Evolutionary conservation across 2,329 filamentous ascomycete genomes (phyloP).

Genomic region (Kalaharituber pfeilii): DNA sequence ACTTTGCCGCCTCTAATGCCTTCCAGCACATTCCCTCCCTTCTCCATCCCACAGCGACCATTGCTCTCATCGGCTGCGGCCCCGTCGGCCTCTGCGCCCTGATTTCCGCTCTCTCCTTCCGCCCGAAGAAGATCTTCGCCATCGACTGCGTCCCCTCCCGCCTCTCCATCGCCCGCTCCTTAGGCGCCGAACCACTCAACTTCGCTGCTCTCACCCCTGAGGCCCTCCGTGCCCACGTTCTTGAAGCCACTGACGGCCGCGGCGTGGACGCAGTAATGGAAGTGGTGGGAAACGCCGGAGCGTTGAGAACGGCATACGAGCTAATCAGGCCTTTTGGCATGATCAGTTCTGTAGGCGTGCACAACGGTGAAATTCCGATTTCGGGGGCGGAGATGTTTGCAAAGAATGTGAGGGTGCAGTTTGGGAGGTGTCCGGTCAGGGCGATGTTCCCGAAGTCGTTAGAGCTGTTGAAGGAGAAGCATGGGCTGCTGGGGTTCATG

Average conservation of each 20-base stretch:
- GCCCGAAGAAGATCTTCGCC: conserved; percentile 58
- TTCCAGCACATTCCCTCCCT: conserved; percentile 41
- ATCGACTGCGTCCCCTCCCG: conserved; percentile 62
- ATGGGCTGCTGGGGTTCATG: conserved; percentile 46
- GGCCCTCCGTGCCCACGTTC: conserved; percentile 49
- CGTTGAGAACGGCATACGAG: conserved; percentile 53
- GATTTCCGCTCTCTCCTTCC: conserved; percentile 56
- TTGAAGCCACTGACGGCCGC: conserved; percentile 57
- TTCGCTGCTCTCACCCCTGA: conserved; percentile 46
- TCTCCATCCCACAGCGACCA: conserved; percentile 45
- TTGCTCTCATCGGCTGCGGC: conserved; percentile 71
- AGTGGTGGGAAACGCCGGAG: conserved; percentile 53
- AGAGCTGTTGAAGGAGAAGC: conserved; percentile 45
- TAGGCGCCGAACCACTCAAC: conserved; percentile 73
- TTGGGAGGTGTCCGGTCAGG: conserved; percentile 60
- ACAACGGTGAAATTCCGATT: conserved; percentile 42
- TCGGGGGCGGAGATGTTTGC: conserved; percentile 30
- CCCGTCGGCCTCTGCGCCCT: conserved; percentile 72
- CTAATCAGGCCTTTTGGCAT: conserved; percentile 53
- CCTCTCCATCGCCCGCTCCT: conserved; percentile 49
- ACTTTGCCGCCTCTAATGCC: conserved; percentile 64
- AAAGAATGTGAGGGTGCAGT: conserved; percentile 56
- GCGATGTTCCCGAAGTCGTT: conserved; percentile 51
- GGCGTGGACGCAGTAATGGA: conserved; percentile 76
- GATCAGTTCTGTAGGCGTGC: conserved; percentile 59